A percentile compares a stretch with the other conserved stretches of the same genome.
Conservation (phyloP, 2,329 filamentous ascomycete species). For the Trichoderma harzianum region DNA sequence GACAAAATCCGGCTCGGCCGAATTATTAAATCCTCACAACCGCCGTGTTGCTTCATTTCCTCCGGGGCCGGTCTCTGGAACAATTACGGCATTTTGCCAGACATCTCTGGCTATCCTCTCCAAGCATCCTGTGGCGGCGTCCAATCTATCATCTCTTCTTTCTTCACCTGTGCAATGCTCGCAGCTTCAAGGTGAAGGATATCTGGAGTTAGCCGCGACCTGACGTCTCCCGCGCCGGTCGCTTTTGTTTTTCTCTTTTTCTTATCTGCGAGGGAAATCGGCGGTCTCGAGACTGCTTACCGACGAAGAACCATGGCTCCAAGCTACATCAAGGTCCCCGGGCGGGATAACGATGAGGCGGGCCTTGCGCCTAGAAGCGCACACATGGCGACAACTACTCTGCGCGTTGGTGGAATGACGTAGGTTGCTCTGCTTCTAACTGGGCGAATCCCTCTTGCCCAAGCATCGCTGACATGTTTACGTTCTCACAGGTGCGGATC, state of each 20-base stretch:
- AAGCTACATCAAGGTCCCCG: conserved; percentile 46
- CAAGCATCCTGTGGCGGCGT: background rate
- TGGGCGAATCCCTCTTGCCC: background rate
- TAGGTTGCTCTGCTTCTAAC: conserved; percentile 40
- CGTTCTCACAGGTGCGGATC: conserved; percentile 73
- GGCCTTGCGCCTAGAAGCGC: conserved; percentile 37
- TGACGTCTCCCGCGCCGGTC: conserved; percentile 6
- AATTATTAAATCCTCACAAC: conserved; percentile 11
- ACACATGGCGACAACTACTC: conserved; percentile 83
- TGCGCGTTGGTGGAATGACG: conserved; percentile 87
- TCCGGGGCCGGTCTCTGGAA: conserved; percentile 12
- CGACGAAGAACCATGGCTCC: conserved; percentile 45
- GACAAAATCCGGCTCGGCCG: conserved; percentile 12
- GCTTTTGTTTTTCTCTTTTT: background rate
- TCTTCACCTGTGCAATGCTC: conserved; percentile 2
- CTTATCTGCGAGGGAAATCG: background rate
- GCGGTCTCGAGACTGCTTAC: background rate
- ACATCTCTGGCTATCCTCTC: background rate
- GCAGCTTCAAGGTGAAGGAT: background rate
- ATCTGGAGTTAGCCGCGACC: background rate
- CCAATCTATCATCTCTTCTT: background rate
- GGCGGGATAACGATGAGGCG: conserved; percentile 34
- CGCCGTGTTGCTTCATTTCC: background rate
- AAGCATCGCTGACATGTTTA: conserved; percentile 28
- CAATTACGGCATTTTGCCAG: background rate